Base-by-base conservation (phyloP, 352 stramenopile genomes). In the Peronospora farinosa region DNA sequence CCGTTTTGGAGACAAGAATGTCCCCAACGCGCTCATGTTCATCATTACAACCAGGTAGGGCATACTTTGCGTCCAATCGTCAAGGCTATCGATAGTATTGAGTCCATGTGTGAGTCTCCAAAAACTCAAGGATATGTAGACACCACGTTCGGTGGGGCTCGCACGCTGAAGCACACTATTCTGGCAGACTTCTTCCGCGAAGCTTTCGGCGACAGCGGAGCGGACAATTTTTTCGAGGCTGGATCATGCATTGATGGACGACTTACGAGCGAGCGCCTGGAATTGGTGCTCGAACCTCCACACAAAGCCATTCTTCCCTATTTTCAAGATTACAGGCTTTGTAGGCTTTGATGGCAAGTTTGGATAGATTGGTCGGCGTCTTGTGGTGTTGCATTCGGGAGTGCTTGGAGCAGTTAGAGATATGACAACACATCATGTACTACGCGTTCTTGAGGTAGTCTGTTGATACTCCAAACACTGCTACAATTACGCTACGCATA, bases 21-120 rank as follows among this genome's bases (percentile, higher is more conserved):
- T 98, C 25, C 95, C 95, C 11, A 98, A 98, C 53, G 95, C 95
- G 42, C 80, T 98, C 54, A 97, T 97, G 70, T 98, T 98, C 62
- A 98, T 98, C 65, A 98, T 73, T 98, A 98, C 74, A 97, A 92
- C 30, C 93, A 98, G 57, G 90, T 96, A 10, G 69, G 82, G 16
- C 79, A 92, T 57, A 93, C 93, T 44, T 53, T 95, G 32, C 78
- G 84, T 17, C 84, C 84, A n/a, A 88, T 95, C 38, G 78, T 95
- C 47, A 92, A 92, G 54, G 88, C 84, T 0, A 65, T 95, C 13
- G 82, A 92, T 40, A 77, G 57, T 21, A 77, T 95, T 38, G 77
- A 88, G 23, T 45, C 45, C 12, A 64, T 92, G 40, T 73, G 67
- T 40, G 63, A 67, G 12, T 78, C 71, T 7, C 73, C 57, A 25